phyloP scores from a whole-genome alignment of 345 rosid species.

The Bruguiera sexangula region DNA sequence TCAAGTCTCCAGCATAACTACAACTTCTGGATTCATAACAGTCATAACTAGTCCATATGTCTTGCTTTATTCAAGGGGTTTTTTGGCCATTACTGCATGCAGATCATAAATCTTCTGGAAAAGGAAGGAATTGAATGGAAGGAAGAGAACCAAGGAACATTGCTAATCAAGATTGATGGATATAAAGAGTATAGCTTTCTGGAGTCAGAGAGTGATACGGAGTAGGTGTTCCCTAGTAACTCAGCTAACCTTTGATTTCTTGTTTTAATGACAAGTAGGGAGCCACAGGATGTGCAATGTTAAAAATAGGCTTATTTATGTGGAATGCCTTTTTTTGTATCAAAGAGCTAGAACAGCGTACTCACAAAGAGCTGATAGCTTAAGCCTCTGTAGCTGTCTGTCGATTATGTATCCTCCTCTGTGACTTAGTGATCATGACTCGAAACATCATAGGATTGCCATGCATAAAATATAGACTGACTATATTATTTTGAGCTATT shows the following conservation, averaged over 20 bases:
- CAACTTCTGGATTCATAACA: not conserved
- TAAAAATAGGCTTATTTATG: slow-evolving; percentile 16
- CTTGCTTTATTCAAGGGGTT: not conserved
- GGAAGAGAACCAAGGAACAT: slow-evolving; percentile 79
- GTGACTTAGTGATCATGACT: not conserved
- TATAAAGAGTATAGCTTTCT: slow-evolving; percentile 63
- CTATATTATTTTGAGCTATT: not conserved
- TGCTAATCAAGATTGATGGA: slow-evolving; percentile 62
- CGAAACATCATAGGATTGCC: slow-evolving; percentile 5
- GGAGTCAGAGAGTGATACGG: slow-evolving; percentile 57
- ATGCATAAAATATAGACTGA: slow-evolving; percentile 7
- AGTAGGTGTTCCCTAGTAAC: slow-evolving; percentile 20
- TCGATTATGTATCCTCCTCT: not conserved
- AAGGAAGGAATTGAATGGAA: slow-evolving; percentile 56
- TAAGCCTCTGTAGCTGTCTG: not conserved
- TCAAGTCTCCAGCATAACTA: not conserved
- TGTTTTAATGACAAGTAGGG: slow-evolving; percentile 10
- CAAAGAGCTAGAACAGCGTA: no score
- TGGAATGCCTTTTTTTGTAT: not conserved
- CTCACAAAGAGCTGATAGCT: no score
- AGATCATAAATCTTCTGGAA: slow-evolving; percentile 61
- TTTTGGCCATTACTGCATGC: slow-evolving; percentile 15
- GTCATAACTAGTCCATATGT: not conserved
- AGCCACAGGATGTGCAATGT: slow-evolving; percentile 5
- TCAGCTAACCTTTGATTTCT: not conserved